phyloP scores from a whole-genome alignment of 108 stramenopile genomes.

The Parmales sp. region DNA sequence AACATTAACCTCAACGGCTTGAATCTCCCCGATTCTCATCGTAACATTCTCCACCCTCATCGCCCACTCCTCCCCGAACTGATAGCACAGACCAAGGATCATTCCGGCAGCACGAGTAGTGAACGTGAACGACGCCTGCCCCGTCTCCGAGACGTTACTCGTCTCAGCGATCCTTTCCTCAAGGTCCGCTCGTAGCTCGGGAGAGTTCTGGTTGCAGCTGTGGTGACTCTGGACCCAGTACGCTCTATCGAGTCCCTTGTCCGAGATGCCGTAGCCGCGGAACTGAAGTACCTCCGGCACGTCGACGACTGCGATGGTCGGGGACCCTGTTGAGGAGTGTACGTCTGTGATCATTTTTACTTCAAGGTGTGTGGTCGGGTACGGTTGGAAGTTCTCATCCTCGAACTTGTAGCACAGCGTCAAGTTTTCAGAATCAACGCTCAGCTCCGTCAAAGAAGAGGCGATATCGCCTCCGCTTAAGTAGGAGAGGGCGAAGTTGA shows the following conservation, averaged over 20 bases:
- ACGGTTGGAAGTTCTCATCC: background rate
- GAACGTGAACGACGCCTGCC: background rate
- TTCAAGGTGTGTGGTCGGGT: background rate
- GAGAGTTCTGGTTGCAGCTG: background rate
- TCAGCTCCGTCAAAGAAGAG: background rate
- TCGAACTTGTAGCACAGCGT: constrained; percentile 1
- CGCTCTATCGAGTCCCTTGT: background rate
- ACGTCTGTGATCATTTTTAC: background rate
- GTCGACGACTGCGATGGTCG: background rate
- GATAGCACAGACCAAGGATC: background rate
- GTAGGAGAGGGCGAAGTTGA: background rate
- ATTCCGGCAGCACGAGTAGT: background rate
- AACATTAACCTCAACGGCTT: background rate
- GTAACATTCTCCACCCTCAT: background rate
- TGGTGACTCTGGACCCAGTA: background rate
- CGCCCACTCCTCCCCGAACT: background rate
- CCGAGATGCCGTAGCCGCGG: background rate
- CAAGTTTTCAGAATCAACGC: background rate
- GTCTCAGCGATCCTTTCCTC: background rate
- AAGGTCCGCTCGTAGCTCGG: background rate
- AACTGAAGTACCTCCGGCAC: background rate
- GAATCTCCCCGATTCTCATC: background rate
- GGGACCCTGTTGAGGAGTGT: background rate
- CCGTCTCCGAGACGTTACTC: background rate
- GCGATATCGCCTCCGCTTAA: background rate